Evolutionary conservation across 2,329 filamentous ascomycete species (phyloP).

Genomic region (Fusarium stilboides): DNA sequence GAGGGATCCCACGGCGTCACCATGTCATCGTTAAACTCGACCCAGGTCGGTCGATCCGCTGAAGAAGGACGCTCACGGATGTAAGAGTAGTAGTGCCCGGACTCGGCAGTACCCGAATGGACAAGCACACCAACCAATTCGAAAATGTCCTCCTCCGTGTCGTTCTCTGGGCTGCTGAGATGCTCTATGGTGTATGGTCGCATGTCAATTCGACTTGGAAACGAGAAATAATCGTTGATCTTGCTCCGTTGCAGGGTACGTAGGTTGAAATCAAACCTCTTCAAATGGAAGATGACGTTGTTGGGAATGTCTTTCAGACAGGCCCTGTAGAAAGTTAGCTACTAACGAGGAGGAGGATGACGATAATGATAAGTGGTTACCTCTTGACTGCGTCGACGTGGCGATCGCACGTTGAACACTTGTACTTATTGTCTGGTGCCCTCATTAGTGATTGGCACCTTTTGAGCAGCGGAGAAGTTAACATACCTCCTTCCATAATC

Average conservation of each 20-base stretch:
- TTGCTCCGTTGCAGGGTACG: slow-evolving; percentile 86
- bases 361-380: slow-evolving; percentile 56
- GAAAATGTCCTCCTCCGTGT: slow-evolving; percentile 80
- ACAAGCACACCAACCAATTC: slow-evolving; percentile 96
- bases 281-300: slow-evolving; percentile 95
- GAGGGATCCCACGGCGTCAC: slow-evolving; percentile 82
- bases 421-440: slow-evolving; percentile 92
- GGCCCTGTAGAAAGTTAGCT: slow-evolving; percentile 67
- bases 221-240: slow-evolving; percentile 95
- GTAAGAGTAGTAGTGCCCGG: slow-evolving; percentile 97
- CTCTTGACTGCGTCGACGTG: slow-evolving; percentile 95
- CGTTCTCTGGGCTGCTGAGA: slow-evolving; percentile 74
- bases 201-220: slow-evolving; percentile 88
- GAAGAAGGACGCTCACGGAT: slow-evolving; percentile 82
- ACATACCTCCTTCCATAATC: slow-evolving; percentile 87
- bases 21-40: slow-evolving; percentile 94
- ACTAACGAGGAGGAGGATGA: not conserved
- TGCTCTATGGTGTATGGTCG: slow-evolving; percentile 90
- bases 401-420: slow-evolving; percentile 89
- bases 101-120: slow-evolving; percentile 92
- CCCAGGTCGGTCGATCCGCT: slow-evolving; percentile 72
- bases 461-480: slow-evolving; percentile 8
- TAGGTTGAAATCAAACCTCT: slow-evolving; percentile 87
- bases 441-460: slow-evolving; percentile 20
- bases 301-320: slow-evolving; percentile 94